A percentile compares a stretch with the other conserved stretches of the same genome.
Conservation (phyloP, 768 basidiomycete genomes). For the Hericium erinaceus region DNA sequence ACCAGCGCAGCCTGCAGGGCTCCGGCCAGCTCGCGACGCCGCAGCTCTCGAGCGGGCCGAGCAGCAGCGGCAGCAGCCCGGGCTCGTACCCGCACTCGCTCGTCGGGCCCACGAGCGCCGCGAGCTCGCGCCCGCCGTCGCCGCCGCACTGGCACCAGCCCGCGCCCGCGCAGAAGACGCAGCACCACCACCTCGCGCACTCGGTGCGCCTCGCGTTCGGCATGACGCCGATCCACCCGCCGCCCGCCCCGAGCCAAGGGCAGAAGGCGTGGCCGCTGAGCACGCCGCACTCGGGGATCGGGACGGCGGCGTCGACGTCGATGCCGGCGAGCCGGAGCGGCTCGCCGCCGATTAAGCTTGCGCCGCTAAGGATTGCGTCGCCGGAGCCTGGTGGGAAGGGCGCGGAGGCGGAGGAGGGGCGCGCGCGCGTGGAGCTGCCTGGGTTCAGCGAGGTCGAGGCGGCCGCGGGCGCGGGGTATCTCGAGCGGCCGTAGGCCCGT, state of each 20-base stretch:
- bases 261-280: conserved; percentile 7
- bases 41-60: conserved; percentile 55
- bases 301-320: conserved; percentile 11
- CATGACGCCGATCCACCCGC: conserved; percentile 72
- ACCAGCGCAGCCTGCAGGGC: conserved; percentile 20
- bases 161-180: conserved; percentile 14
- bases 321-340: conserved; percentile 52
- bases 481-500: neutral
- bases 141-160: conserved; percentile 27
- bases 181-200: conserved; percentile 66
- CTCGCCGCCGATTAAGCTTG: conserved; percentile 63
- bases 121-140: conserved; percentile 53
- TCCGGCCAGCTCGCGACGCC: conserved; percentile 40
- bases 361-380: conserved; percentile 50
- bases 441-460: conserved; percentile 24
- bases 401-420: conserved; percentile 6
- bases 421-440: conserved; percentile 18
- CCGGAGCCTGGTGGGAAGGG: conserved; percentile 13
- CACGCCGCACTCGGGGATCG: conserved; percentile 1
- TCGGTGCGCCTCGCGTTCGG: conserved; percentile 84
- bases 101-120: conserved; percentile 25
- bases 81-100: conserved; percentile 38
- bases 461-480: conserved; percentile 6
- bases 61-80: conserved; percentile 57
- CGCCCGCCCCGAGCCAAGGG: conserved; percentile 19